Conservation (phyloP, 306 rosid species). For the Medicago arabica region DNA sequence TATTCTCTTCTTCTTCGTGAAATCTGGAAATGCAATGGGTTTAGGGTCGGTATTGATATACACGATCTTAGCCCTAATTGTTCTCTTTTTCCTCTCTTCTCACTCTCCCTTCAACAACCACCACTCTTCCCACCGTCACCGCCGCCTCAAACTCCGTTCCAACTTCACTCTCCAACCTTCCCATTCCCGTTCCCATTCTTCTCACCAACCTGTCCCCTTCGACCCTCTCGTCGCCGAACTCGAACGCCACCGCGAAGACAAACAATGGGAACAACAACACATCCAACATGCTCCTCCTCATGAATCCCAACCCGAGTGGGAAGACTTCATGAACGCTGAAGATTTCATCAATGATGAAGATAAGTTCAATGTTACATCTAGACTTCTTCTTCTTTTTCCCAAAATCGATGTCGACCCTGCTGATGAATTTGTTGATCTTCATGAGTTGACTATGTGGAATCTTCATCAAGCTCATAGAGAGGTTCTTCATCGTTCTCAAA, state of each 20-base stretch:
- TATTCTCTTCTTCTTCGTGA: neutral
- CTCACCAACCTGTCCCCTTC: constrained; percentile 62
- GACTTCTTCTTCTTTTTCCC: constrained; percentile 75
- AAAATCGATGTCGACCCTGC: constrained; percentile 72
- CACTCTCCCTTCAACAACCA: constrained; percentile 27
- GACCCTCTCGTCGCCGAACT: constrained; percentile 90
- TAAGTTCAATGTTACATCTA: constrained; percentile 75
- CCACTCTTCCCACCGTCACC: constrained; percentile 60
- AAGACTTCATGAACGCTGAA: constrained; percentile 84
- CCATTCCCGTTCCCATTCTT: neutral
- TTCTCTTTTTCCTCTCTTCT: constrained; percentile 66
- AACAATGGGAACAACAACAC: constrained; percentile 78
- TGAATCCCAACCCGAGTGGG: constrained; percentile 94
- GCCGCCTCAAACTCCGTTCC: constrained; percentile 89
- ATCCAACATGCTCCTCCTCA: constrained; percentile 76
- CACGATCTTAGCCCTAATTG: constrained; percentile 51
- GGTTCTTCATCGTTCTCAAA: constrained; percentile 70
- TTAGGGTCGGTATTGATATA: constrained; percentile 65
- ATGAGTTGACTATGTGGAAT: constrained; percentile 89
- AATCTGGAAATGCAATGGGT: constrained; percentile 55
- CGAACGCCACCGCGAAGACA: constrained; percentile 92
- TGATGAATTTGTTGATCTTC: constrained; percentile 63
- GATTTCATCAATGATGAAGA: constrained; percentile 84
- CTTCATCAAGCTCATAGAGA: constrained; percentile 71
- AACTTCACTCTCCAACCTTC: constrained; percentile 58